These are phyloP conservation scores for Salix koriyanagi DNA, from an alignment of 345 rosid species.

Conservation along the genomic window DNA sequence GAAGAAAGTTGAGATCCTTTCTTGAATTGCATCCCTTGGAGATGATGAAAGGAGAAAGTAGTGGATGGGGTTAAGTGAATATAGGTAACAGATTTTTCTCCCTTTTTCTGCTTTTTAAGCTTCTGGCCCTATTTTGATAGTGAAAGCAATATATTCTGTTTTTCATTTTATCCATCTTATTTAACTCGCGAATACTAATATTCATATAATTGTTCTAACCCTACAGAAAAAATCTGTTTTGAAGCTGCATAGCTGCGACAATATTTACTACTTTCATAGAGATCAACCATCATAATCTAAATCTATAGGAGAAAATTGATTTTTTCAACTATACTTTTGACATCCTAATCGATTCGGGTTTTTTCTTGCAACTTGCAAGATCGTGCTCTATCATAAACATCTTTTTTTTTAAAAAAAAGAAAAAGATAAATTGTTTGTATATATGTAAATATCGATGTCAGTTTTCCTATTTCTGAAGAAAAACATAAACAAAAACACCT, in stretches of 20 bases:
- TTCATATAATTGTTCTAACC: background rate
- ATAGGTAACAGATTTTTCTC: background rate
- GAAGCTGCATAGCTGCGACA: too few species aligned
- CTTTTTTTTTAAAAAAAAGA: too few species aligned
- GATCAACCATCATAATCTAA: background rate
- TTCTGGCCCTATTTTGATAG: background rate
- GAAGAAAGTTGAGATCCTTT: conserved; percentile 10
- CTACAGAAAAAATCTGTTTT: too few species aligned
- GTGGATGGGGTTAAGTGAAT: conserved; percentile 16
- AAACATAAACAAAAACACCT: background rate
- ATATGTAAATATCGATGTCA: too few species aligned
- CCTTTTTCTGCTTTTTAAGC: background rate
- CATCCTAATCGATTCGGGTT: too few species aligned
- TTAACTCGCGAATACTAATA: background rate
- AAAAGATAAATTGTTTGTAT: too few species aligned
- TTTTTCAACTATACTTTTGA: too few species aligned
- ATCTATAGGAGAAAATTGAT: background rate
- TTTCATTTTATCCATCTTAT: background rate
- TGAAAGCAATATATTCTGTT: conserved; percentile 3
- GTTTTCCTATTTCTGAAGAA: background rate
- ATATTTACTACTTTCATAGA: background rate
- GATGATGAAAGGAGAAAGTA: conserved; percentile 5
- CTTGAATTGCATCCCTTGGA: conserved; percentile 2
- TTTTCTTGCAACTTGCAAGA: too few species aligned
- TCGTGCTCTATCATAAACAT: too few species aligned